Evolutionary conservation across 2,329 filamentous ascomycete genomes (phyloP), one percentile per base, ranked within the genome.

Genomic region (Ceratocystis ficicola): DNA sequence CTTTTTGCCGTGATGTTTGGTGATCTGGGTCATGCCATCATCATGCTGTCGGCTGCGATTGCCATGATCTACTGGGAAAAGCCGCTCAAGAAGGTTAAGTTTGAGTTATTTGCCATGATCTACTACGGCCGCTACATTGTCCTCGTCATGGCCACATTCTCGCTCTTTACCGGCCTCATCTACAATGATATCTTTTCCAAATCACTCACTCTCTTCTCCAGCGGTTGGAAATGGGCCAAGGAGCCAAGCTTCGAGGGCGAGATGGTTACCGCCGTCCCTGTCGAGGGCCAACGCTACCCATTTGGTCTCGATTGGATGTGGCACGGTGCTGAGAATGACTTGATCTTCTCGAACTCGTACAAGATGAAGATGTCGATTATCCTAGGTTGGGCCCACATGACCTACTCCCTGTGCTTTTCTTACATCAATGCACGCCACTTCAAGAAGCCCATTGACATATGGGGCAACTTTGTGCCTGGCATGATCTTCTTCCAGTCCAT

Each of bases 301-400:
- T 96, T 99, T 73, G 94, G 94, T 70, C 78, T 99, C 68, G 94
- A 99, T 74, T 96, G 87, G 86, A 89, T 87, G 73, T 99, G 94
- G 94, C 95, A 99, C 75, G 91, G 88, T 68, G 88, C 91, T 12
- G 93, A 97, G 72, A 99, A 99, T 72, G 88, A 95, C 68, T 82
- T 99, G 22, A 83, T 99, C 62, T 99, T 99, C 79, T 88, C 85
- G 75, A 99, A 99, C 87, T 95, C 89, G 77, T 95, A 94, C 83
- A 99, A 99, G 86, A 99, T 99, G 94, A 99, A 99, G 82, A 89
- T 99, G 78, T 95, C 90, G 79, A 96, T 99, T 74, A 84, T 99
- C 70, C 83, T 99, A 70, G 94, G 95, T 75, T 99, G 95, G 94
- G 85, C 85, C 67, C 92, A 96, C 79, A 99, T 99, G 94, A 99